A percentile compares a stretch with the other conserved stretches of the same genome.
These are phyloP conservation scores for Alloascoidea africana DNA, from an alignment of 805 yeast species.

Conservation along the genomic window DNA sequence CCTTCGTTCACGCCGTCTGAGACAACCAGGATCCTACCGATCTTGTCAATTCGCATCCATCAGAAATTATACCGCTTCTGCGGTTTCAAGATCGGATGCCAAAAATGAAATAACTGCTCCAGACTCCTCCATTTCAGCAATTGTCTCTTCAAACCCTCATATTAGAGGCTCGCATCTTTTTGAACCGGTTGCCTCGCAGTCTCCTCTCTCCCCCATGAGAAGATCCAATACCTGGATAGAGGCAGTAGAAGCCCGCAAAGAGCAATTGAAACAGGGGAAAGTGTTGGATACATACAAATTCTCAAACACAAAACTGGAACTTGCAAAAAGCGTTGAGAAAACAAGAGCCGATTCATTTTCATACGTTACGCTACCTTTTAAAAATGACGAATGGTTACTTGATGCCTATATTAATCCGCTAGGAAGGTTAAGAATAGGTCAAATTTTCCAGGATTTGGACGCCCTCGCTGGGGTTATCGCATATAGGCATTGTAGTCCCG, in stretches of 20 bases:
- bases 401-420: constrained; percentile 83
- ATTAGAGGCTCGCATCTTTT: constrained; percentile 9
- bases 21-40: constrained; percentile 7
- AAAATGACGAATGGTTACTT: constrained; percentile 65
- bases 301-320: constrained; percentile 13
- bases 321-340: constrained; percentile 57
- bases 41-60: constrained; percentile 5
- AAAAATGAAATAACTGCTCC: neutral
- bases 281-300: constrained; percentile 39
- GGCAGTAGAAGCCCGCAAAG: constrained; percentile 61
- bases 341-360: constrained; percentile 69
- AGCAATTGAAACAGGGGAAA: constrained; percentile 60
- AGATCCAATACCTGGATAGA: constrained; percentile 69
- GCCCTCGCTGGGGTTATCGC: constrained; percentile 92
- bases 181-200: constrained; percentile 17
- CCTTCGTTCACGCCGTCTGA: constrained; percentile 5
- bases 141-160: neutral
- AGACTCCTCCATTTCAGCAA: neutral
- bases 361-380: constrained; percentile 62
- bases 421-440: constrained; percentile 88
- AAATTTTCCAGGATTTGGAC: constrained; percentile 85
- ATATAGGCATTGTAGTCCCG: constrained; percentile 85
- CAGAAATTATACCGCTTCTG: constrained; percentile 8
- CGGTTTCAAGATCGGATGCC: constrained; percentile 4
- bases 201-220: constrained; percentile 21